A percentile compares a stretch with the other conserved stretches of the same genome.
Conservation (phyloP, 768 basidiomycete species). For the Boletales sp. region DNA sequence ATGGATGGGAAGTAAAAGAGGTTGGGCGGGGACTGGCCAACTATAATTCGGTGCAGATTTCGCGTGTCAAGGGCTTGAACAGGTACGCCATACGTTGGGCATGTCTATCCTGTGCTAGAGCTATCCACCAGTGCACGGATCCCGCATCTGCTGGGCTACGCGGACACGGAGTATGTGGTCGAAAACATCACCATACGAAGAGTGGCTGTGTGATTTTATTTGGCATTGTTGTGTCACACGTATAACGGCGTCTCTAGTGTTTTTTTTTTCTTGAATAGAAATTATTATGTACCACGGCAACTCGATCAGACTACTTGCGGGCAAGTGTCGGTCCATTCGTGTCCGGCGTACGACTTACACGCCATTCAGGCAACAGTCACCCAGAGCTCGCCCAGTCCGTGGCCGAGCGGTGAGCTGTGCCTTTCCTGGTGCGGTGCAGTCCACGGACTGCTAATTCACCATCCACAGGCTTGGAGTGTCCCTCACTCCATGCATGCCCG, state of each 20-base stretch:
- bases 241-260: too few relatives aligned
- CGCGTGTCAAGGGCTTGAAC: constrained; percentile 82
- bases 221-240: constrained; percentile 18
- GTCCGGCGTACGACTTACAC: constrained; percentile 8
- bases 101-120: constrained; percentile 3
- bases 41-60: constrained; percentile 93
- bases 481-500: constrained; percentile 79
- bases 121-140: constrained; percentile 64
- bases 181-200: constrained; percentile 87
- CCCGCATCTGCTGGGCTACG: constrained; percentile 80
- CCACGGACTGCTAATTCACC: constrained; percentile 51
- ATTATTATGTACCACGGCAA: constrained; percentile 74
- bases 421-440: constrained; percentile 35
- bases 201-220: constrained; percentile 47
- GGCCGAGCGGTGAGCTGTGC: constrained; percentile 90
- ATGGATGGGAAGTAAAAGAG: constrained; percentile 75
- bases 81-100: constrained; percentile 55
- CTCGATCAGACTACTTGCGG: constrained; percentile 71
- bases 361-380: constrained; percentile 86
- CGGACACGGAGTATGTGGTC: constrained; percentile 95
- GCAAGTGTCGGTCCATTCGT: constrained; percentile 36
- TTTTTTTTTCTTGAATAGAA: constrained; percentile 20
- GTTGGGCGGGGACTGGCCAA: constrained; percentile 94
- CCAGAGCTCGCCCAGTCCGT: constrained; percentile 94
- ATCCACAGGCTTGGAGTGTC: constrained; percentile 79